Base-by-base conservation (phyloP, 2,329 filamentous ascomycete genomes). In the Graphilbum fragrans region DNA sequence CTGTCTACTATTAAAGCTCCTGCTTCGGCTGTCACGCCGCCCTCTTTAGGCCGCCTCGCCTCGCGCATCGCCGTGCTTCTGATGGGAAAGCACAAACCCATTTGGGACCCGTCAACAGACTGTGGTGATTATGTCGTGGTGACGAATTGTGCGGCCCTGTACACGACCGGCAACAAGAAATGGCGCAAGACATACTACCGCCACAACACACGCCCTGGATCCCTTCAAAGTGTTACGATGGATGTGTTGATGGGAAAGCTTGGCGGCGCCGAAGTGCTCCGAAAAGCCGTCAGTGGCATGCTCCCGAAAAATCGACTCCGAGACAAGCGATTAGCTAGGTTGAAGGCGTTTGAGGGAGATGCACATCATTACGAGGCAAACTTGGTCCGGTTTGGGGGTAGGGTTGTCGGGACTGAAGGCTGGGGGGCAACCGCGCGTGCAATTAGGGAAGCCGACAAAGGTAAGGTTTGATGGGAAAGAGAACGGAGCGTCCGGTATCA, bases 51-150 rank as follows among this genome's bases (percentile, higher is more conserved):
- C 52, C 86, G 90, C 34, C 73, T 95, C 39, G 90, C 90, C 47
- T 86, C 82, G 41, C 79, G 82, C 48, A 94, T 95, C 61, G 90
- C 88, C 47, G 70, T 81, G 41, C 71, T 86, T 46, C 77, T 95
- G 40, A 95, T 96, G 88, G 92, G 92, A 66, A 98, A 98, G 72
- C 83, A 98, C 74, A 98, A 98, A 67, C 92, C 92, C 19, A 94
- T 92, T 62, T 98, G 80, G 67, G 86, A 96, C 65, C 92, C 92
- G 2, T 94, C 87, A 19, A 95, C 88, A 47, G 92, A 98, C 71
- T 96, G 92, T 72, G 92, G 92, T 53, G 92, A 98, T 76, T 98
- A 98, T 63, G 88, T 98, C 12, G 90, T 98, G 1, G 88, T 92
- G 39, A 86, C 86, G 31, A 81, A 87, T 60, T 96, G 92, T 69